Conservation (phyloP, 2,329 filamentous ascomycete genomes). For the Penicillium sp. region DNA sequence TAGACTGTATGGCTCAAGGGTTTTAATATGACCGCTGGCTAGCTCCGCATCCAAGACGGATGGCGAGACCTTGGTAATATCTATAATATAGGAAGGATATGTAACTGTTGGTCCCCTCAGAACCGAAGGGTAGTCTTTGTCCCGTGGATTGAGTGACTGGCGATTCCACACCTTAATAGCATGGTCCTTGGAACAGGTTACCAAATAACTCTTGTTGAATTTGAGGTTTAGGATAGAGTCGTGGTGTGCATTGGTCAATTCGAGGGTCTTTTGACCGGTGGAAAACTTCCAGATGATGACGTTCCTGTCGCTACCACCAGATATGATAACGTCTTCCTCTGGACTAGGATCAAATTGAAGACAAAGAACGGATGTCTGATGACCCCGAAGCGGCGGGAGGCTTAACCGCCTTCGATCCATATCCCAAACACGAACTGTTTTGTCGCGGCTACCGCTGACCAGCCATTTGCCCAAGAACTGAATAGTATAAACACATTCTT, state of each 20-base stretch:
- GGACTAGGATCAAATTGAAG: constrained; percentile 89
- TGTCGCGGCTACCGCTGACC: constrained; percentile 89
- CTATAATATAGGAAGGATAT: constrained; percentile 54
- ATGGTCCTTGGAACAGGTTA: constrained; percentile 97
- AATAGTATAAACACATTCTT: constrained; percentile 90
- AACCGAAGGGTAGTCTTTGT: constrained; percentile 44
- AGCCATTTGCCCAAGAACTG: constrained; percentile 83
- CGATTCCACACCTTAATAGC: constrained; percentile 96
- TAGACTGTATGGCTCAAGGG: constrained; percentile 64
- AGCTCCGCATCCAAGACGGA: constrained; percentile 40
- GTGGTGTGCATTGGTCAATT: constrained; percentile 69
- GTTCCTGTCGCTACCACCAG: constrained; percentile 86
- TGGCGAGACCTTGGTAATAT: constrained; percentile 42
- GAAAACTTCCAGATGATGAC: constrained; percentile 93
- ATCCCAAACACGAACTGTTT: constrained; percentile 85
- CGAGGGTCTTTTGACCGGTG: constrained; percentile 76
- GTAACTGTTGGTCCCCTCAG: constrained; percentile 38
- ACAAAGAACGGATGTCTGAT: constrained; percentile 84
- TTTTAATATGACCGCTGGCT: constrained; percentile 37
- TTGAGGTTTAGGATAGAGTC: constrained; percentile 92
- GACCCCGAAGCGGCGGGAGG: constrained; percentile 68
- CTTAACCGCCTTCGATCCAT: constrained; percentile 75
- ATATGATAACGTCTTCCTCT: constrained; percentile 87
- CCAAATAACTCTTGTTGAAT: constrained; percentile 85
- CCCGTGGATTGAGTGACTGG: constrained; percentile 52